Evolutionary conservation across 2,329 filamentous ascomycete genomes (phyloP), one percentile per base, ranked within the genome.

Genomic region (Aspergillus ibericus): DNA sequence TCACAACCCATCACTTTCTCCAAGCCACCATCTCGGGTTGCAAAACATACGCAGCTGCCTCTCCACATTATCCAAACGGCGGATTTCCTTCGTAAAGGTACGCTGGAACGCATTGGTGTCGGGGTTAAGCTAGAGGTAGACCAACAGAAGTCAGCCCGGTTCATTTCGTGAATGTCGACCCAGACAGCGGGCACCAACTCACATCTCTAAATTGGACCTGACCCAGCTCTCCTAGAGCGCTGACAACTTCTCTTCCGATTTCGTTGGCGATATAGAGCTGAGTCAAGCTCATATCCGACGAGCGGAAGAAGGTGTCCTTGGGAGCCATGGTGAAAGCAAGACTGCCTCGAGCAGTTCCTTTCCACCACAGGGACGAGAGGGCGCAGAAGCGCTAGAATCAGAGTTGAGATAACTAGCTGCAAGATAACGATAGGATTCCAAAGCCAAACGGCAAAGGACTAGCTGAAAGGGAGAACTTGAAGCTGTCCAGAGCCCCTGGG

Each of bases 191-290:
- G 8, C 32, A 57, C 7, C 7, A 32, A 79, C 90, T 75, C 83
- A 98, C 93, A 85, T 99, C 95, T 80, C 95, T 87, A 75, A 99
- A 99, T 79, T 98, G 93, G 77, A 98, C 93, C 71, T 95, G 85
- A 59, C 95, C 95, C 72, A 99, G 86, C 84, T 99, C 95, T 74
- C 95, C 95, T 65, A 99, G 83, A 57, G 93, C 93, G 74, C 93
- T 96, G 64, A 98, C 93, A 70, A 97, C 93, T 82, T 99, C 96
- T 74, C 95, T 88, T 70, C 95, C 93, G 69, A 99, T 98, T 83
- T 99, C 95, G 76, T 97, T 98, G 73, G 95, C 92, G 72, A 99
- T 96, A 81, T 98, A 99, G 73, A 99, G 89, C 88, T 99, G 95
- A 73, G 96, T 96, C 89, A 99, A 89, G 85, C 92, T 97, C 95